Conservation (phyloP, 2,329 filamentous ascomycete species). For the Botrytis cinerea region DNA sequence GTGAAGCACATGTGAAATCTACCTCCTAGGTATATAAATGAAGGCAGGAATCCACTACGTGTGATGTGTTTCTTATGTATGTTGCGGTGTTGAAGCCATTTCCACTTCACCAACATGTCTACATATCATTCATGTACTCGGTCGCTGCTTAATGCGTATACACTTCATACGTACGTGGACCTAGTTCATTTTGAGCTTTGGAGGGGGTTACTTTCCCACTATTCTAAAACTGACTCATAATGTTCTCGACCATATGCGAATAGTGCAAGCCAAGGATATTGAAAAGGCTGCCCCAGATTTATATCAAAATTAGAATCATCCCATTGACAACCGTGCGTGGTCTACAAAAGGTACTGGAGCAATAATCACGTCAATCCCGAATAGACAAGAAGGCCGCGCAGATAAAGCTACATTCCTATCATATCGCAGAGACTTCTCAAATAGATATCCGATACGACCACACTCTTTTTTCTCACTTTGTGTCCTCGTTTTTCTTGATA, state of each 20-base stretch:
- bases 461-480: background rate
- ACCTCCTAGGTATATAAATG: background rate
- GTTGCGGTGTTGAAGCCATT: constrained; percentile 17
- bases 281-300: constrained; percentile 15
- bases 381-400: constrained; percentile 17
- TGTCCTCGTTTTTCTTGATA: background rate
- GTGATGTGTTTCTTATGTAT: constrained; percentile 19
- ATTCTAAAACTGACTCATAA: constrained; percentile 20
- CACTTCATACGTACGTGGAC: constrained; percentile 20
- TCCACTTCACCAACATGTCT: background rate
- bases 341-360: background rate
- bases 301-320: constrained; percentile 9
- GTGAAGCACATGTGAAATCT: constrained; percentile 11
- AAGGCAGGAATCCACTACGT: constrained; percentile 11
- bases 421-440: background rate
- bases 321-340: constrained; percentile 2
- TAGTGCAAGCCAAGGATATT: constrained; percentile 11
- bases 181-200: constrained; percentile 14
- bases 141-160: constrained; percentile 6
- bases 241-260: constrained; percentile 23
- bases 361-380: background rate
- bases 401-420: constrained; percentile 1
- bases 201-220: constrained; percentile 10
- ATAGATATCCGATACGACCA: constrained; percentile 6
- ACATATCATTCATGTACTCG: background rate